Conservation (phyloP, 2,329 filamentous ascomycete species). For the Microcera coccophila region DNA sequence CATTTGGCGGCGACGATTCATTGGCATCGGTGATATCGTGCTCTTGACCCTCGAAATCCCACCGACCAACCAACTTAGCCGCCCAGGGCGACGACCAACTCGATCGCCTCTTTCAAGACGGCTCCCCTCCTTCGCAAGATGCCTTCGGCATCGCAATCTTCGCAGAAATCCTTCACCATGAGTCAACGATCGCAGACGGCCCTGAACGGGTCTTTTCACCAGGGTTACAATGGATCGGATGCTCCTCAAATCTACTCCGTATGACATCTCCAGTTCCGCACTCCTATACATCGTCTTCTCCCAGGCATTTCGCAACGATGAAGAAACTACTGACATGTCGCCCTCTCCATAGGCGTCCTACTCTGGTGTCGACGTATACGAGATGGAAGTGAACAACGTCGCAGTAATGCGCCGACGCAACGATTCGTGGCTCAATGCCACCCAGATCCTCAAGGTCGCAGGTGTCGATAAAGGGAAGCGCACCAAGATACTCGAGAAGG, state of each 20-base stretch:
- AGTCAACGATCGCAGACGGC: conserved; percentile 50
- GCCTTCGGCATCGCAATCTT: conserved; percentile 48
- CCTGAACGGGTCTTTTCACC: conserved; percentile 36
- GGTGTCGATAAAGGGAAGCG: conserved; percentile 96
- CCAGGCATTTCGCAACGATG: conserved; percentile 10
- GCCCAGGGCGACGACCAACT: background rate
- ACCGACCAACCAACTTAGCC: background rate
- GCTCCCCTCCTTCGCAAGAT: conserved; percentile 20
- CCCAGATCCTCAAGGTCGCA: conserved; percentile 95
- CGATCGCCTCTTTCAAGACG: background rate
- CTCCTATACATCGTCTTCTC: background rate
- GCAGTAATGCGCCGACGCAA: conserved; percentile 93
- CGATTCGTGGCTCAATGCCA: conserved; percentile 96
- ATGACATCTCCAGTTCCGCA: conserved; percentile 23
- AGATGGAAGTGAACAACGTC: conserved; percentile 93
- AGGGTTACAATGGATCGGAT: conserved; percentile 35
- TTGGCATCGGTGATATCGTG: conserved; percentile 10
- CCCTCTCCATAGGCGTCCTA: conserved; percentile 65
- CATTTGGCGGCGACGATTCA: conserved; percentile 1
- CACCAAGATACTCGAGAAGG: conserved; percentile 96
- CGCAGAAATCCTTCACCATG: conserved; percentile 55
- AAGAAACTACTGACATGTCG: conserved; percentile 4
- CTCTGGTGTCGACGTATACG: conserved; percentile 93
- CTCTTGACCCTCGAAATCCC: conserved; percentile 1
- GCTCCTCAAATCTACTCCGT: conserved; percentile 62